Evolutionary conservation across 768 basidiomycete species (phyloP).

Genomic region (Cubamyces sp.): DNA sequence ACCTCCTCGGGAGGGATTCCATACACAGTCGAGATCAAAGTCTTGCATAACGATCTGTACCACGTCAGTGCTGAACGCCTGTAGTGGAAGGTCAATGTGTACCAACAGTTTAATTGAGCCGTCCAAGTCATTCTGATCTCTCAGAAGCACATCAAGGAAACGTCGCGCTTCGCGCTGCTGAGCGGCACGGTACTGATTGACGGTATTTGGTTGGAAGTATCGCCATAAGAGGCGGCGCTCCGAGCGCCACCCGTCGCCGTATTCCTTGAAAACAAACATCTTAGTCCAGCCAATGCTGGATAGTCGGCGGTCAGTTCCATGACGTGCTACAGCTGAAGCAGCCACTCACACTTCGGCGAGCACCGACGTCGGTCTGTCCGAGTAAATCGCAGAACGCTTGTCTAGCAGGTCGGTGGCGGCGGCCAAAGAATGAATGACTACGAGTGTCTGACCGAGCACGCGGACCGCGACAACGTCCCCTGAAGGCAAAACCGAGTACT

Average conservation of each 20-base stretch:
- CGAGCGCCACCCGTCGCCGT: conserved; percentile 8
- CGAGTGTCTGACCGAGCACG: background rate
- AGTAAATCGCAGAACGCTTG: conserved; percentile 5
- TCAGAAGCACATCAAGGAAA: background rate
- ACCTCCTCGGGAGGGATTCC: conserved; percentile 1
- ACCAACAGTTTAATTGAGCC: conserved; percentile 4
- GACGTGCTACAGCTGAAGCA: no score
- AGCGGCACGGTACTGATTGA: background rate
- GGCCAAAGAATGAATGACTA: background rate
- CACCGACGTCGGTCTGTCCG: background rate
- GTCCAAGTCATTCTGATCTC: background rate
- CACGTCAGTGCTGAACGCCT: background rate
- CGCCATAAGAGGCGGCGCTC: conserved; percentile 8
- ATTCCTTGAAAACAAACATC: conserved; percentile 7
- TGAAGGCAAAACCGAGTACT: background rate
- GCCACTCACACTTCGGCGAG: background rate
- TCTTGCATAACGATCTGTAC: background rate
- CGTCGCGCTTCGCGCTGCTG: conserved; percentile 3
- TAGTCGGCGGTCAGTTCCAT: no score
- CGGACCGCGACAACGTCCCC: background rate
- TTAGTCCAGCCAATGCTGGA: conserved; percentile 9
- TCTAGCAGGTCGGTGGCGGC: background rate
- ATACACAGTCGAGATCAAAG: background rate
- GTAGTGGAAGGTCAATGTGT: background rate
- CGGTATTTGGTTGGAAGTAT: conserved; percentile 3